These are phyloP conservation scores for Porodaedalea pini DNA, from an alignment of 1,284 basidiomycete species.

Conservation along the genomic window DNA sequence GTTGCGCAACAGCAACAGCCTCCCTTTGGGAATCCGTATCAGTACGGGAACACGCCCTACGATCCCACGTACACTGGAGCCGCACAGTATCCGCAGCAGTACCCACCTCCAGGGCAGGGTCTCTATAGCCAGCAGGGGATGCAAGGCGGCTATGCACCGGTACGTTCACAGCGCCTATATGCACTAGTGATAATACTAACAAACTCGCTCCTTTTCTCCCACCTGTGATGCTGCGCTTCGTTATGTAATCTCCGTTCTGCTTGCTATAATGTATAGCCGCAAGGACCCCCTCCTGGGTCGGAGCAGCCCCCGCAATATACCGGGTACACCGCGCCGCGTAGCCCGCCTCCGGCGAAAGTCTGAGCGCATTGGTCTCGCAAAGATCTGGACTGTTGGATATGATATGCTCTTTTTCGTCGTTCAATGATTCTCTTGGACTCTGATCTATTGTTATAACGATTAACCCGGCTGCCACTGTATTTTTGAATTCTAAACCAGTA, in stretches of 20 bases:
- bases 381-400: too few relatives aligned
- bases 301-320: neutral
- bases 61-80: neutral
- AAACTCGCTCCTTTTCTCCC: neutral
- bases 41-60: slow-evolving; percentile 12
- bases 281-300: neutral
- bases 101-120: slow-evolving; percentile 7
- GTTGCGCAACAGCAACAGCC: slow-evolving; percentile 15
- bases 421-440: too few relatives aligned
- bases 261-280: neutral
- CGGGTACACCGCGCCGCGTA: neutral
- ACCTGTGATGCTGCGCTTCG: neutral
- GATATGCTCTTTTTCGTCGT: too few relatives aligned
- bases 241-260: neutral
- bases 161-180: neutral
- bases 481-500: neutral
- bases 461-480: too few relatives aligned
- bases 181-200: neutral
- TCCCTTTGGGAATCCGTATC: slow-evolving; percentile 4
- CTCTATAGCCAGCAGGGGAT: neutral
- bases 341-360: neutral
- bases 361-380: neutral
- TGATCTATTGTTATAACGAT: too few relatives aligned
- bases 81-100: slow-evolving; percentile 5
- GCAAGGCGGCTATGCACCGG: slow-evolving; percentile 11